These are phyloP conservation scores for Xylariaceae sp. DNA, from an alignment of 2,329 filamentous ascomycete species.

Conservation along the genomic window DNA sequence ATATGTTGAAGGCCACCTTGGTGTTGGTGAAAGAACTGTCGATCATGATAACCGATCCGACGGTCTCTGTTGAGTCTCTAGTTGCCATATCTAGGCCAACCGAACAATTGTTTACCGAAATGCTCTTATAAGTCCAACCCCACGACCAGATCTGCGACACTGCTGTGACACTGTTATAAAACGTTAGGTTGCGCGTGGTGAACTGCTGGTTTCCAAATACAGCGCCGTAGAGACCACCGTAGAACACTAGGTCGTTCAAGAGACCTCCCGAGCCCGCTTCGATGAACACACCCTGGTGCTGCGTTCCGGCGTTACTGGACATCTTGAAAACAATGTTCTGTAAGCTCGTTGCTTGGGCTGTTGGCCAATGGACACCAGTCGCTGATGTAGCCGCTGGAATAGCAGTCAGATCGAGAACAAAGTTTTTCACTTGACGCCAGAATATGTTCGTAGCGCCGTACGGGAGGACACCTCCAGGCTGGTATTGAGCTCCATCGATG, in stretches of 20 bases:
- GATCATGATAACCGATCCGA: slow-evolving; percentile 71
- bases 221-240: slow-evolving; percentile 64
- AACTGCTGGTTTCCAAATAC: slow-evolving; percentile 61
- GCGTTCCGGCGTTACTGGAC: slow-evolving; percentile 39
- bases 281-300: slow-evolving; percentile 56
- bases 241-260: slow-evolving; percentile 65
- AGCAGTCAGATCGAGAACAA: slow-evolving; percentile 50
- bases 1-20: slow-evolving; percentile 63
- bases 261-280: slow-evolving; percentile 63
- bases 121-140: slow-evolving; percentile 63
- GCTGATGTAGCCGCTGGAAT: slow-evolving; percentile 41
- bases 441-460: slow-evolving; percentile 57
- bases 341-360: slow-evolving; percentile 58
- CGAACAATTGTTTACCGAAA: slow-evolving; percentile 45
- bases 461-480: slow-evolving; percentile 32
- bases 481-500: slow-evolving; percentile 45
- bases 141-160: slow-evolving; percentile 73
- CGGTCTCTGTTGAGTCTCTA: slow-evolving; percentile 28
- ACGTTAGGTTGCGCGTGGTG: slow-evolving; percentile 65
- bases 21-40: slow-evolving; percentile 70
- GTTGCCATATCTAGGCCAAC: slow-evolving; percentile 65
- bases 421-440: slow-evolving; percentile 54
- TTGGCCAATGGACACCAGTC: slow-evolving; percentile 63
- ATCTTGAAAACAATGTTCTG: slow-evolving; percentile 55
- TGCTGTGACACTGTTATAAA: slow-evolving; percentile 61